Conservation (phyloP, 2,329 filamentous ascomycete species). For the Cordyceps farinosa region DNA sequence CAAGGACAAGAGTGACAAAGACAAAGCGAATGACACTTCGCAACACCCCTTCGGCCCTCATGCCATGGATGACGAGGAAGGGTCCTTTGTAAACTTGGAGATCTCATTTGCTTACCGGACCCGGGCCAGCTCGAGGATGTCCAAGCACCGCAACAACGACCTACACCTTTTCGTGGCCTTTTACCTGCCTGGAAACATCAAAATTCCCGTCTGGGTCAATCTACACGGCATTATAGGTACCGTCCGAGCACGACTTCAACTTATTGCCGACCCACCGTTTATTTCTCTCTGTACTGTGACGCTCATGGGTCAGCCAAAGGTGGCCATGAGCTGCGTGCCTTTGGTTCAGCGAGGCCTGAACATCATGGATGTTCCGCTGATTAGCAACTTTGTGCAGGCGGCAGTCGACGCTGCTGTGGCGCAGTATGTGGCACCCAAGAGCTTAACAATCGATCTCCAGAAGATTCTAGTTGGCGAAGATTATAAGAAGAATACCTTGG, state of each 20-base stretch:
- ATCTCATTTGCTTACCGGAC: conserved; percentile 70
- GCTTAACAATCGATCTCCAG: conserved; percentile 68
- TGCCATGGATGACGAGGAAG: conserved; percentile 72
- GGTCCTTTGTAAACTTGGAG: conserved; percentile 75
- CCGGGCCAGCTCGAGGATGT: conserved; percentile 55
- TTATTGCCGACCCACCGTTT: conserved; percentile 73
- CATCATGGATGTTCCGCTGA: conserved; percentile 71
- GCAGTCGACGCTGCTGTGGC: conserved; percentile 70
- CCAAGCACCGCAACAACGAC: conserved; percentile 66
- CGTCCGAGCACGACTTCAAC: conserved; percentile 64
- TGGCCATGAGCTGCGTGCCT: conserved; percentile 66
- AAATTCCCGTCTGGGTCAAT: conserved; percentile 69
- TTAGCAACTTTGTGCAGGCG: conserved; percentile 71
- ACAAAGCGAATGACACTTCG: conserved; percentile 20
- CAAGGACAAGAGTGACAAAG: conserved; percentile 32
- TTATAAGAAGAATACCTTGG: conserved; percentile 70
- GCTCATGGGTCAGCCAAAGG: conserved; percentile 71
- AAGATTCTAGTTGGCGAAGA: conserved; percentile 76
- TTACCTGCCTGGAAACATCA: conserved; percentile 56
- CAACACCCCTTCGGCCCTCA: conserved; percentile 39
- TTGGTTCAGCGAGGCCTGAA: conserved; percentile 66
- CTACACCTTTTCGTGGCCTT: conserved; percentile 67
- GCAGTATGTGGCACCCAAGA: conserved; percentile 74
- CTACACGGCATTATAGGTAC: conserved; percentile 68
- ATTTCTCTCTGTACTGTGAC: conserved; percentile 71